Evolutionary conservation across 345 rosid genomes (phyloP), one percentile per base, ranked within the genome.

Genomic region (Linum tenue): DNA sequence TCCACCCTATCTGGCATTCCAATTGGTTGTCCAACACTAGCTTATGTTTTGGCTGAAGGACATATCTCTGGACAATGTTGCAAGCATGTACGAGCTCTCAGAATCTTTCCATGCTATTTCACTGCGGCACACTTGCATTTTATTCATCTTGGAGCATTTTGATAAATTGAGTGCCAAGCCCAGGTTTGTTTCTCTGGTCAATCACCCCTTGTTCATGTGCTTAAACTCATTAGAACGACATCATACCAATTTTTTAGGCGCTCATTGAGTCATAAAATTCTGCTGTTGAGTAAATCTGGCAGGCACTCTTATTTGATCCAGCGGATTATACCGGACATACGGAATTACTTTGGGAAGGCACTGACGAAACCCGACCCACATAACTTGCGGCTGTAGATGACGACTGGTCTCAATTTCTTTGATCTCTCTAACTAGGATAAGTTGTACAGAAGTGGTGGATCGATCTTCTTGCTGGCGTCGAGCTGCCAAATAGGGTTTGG

Each of bases 101-200:
- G 99, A 94, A 84, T 90, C 97, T 60, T 94, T 86, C 79, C 83
- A 90, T 68, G 99, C 99, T 12, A 80, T 85, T 76, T 87, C 99
- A 2, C 76, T 90, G 79, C 84, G 95, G 82, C 87, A 94, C 74
- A 78, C 91, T 11, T 94, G 97, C 82, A 84, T 94, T 82, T 74
- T 91, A 79, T 94, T 83, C 72, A 84, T 94, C 72, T 71, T 94
- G 84, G 97, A 88, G 86, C 86, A 90, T 72, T 94, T 83, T 38
- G 91, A 90, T 73, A 94, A 85, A 79, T 78, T 91, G 78, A 85
- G 82, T 71, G 65, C 83, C 38, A 87, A 70, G 77, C 83, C 90
- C 39, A 83, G 99, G 99, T 94, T 85, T 59, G 75, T 76, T 8
- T 58, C 73, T 43, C 35, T 55, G 31, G 16, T 65, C 56, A 48